Evolutionary conservation across 768 basidiomycete species (phyloP).

Genomic region (Cystofilobasidium ferigula): DNA sequence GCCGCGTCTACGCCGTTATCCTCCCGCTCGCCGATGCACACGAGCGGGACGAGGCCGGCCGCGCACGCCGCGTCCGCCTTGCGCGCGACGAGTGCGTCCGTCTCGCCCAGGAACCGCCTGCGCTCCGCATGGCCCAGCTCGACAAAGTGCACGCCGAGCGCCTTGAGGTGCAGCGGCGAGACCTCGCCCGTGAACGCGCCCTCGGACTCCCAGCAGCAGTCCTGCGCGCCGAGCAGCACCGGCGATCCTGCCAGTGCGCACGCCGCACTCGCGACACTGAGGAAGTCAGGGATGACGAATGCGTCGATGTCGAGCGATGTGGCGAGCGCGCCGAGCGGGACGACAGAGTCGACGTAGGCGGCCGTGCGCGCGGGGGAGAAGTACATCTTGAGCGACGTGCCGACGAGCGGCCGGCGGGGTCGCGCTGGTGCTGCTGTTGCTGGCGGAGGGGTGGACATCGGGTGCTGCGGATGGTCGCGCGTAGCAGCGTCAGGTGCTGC

Average conservation of each 20-base stretch:
- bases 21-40: slow-evolving; percentile 26
- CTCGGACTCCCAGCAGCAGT: slow-evolving; percentile 19
- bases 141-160: slow-evolving; percentile 22
- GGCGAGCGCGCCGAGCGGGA: slow-evolving; percentile 11
- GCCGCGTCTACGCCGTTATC: slow-evolving; percentile 12
- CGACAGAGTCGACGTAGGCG: slow-evolving; percentile 17
- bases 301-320: slow-evolving; percentile 9
- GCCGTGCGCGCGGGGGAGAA: slow-evolving; percentile 5
- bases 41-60: slow-evolving; percentile 20
- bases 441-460: no score
- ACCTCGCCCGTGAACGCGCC: slow-evolving; percentile 27
- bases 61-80: slow-evolving; percentile 12
- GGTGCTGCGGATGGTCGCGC: no score
- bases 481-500: no score
- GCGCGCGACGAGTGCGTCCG: slow-evolving; percentile 10
- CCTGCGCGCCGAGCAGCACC: slow-evolving; percentile 23
- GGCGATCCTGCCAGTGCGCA: background rate
- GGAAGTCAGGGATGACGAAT: slow-evolving; percentile 27
- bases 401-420: slow-evolving; percentile 9
- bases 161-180: slow-evolving; percentile 9
- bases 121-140: slow-evolving; percentile 28
- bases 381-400: slow-evolving; percentile 20
- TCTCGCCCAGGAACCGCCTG: slow-evolving; percentile 20
- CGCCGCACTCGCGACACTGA: slow-evolving; percentile 5
- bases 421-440: background rate